Evolutionary conservation across 1,284 basidiomycete species (phyloP), one percentile per base, ranked within the genome.

Genomic region (Sanghuangporus weigelae): DNA sequence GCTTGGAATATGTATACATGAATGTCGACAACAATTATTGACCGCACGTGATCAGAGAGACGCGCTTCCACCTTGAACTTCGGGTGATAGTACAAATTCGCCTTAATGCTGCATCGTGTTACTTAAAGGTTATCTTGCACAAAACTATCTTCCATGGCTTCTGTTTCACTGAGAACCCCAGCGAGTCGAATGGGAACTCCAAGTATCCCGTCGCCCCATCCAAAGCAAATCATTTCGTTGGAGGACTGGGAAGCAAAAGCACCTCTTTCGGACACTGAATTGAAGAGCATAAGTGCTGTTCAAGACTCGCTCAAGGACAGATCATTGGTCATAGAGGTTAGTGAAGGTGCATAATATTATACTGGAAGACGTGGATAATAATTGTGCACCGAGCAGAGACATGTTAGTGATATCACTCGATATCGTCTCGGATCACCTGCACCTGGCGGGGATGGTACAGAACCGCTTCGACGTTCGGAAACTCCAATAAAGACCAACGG

Each of bases 231-330:
- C 11, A 73, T 90, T 42, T 84, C 77, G 50, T 80, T 95, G 6
- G 93, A 96, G 72, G 92, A 96, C 76, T 97, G 95, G 95, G 94
- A 96, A 71, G 74, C 84, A 0, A 89, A 84, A 69, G 84, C 93
- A 1, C 91, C 92, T 0, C 74, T 96, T 48, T 81, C 78, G 49
- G 91, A 95, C 54, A 71, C 83, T 11, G 87, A 92, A 71, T 76
- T 84, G 16, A 82, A 81, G 63, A 93, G 89, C 70, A 81, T 95
- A 23, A 78, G 78, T 48, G 72, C 76, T 7, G 72, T 95, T 63
- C 90, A 90, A 71, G 75, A 81, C 26, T 86, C 84, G 4, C 83
- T 81, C 66, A 87, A 88, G 70, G 78, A 79, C 55, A 75, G 81
- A 3, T 81, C 84, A 0, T 73, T 92, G 31, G 92, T 92, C 1